These are phyloP conservation scores for Melaleuca quinquenervia DNA, from an alignment of 345 rosid species.

Conservation along the genomic window DNA sequence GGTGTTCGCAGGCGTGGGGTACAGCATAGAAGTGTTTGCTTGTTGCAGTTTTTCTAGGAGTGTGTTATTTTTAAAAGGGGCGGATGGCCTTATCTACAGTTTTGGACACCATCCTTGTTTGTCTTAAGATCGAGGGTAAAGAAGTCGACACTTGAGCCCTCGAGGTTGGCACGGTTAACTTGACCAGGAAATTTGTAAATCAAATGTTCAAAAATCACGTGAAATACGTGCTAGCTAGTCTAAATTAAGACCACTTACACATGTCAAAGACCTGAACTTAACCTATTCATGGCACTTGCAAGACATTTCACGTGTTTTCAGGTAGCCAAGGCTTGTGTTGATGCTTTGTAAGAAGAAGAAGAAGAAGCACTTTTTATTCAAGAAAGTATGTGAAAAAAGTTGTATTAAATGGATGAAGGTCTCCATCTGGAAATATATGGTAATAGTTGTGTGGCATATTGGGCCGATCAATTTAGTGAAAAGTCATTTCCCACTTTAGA, in stretches of 20 bases:
- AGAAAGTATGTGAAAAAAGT: not conserved
- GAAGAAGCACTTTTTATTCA: not conserved
- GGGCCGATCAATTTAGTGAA: no score
- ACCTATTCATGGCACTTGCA: not conserved
- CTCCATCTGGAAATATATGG: not conserved
- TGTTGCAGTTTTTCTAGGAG: not conserved
- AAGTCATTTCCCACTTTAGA: no score
- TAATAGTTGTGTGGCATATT: not conserved
- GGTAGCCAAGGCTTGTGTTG: not conserved
- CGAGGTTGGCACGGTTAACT: not conserved
- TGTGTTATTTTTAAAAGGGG: not conserved
- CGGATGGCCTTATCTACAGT: not conserved
- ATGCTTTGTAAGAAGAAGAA: not conserved
- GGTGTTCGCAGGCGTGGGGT: not conserved
- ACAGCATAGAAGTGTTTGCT: not conserved
- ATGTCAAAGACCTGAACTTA: not conserved
- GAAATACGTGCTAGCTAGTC: not conserved
- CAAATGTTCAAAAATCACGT: not conserved
- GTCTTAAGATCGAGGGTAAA: not conserved
- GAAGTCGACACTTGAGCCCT: not conserved
- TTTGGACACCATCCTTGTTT: not conserved
- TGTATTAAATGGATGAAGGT: not conserved
- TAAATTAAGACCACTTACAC: not conserved
- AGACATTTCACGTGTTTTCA: not conserved
- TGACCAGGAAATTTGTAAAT: not conserved